phyloP scores from a whole-genome alignment of 1,284 basidiomycete species.

The Mycena sp. region DNA sequence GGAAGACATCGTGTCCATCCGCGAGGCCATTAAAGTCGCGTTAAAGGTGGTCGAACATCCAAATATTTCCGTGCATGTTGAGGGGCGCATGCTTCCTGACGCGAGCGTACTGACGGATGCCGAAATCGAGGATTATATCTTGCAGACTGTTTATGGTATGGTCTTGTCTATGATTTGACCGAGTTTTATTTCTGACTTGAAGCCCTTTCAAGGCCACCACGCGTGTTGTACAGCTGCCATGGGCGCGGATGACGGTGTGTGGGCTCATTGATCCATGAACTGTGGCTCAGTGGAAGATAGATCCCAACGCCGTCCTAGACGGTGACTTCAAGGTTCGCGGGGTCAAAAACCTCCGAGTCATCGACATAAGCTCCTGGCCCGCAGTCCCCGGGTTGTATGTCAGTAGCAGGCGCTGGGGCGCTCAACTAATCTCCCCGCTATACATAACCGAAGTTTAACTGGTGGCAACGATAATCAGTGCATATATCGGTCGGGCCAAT shows the following conservation, averaged over 20 bases:
- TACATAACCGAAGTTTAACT: no score
- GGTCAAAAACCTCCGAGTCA: constrained; percentile 39
- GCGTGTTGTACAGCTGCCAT: constrained; percentile 44
- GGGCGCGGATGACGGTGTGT: constrained; percentile 38
- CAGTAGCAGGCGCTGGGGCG: no score
- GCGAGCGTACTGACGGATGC: constrained; percentile 32
- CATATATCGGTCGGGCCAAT: no score
- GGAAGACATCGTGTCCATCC: constrained; percentile 37
- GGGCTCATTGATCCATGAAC: neutral
- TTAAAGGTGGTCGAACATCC: constrained; percentile 34
- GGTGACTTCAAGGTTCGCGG: constrained; percentile 41
- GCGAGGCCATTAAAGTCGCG: constrained; percentile 37
- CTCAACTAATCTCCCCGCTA: no score
- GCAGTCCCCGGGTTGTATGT: constrained; percentile 44
- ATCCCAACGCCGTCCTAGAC: constrained; percentile 41
- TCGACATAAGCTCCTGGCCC: constrained; percentile 43
- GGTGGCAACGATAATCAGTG: no score
- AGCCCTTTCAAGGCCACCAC: constrained; percentile 38
- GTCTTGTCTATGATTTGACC: no score
- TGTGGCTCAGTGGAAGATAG: constrained; percentile 18
- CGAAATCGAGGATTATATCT: constrained; percentile 35
- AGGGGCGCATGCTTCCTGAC: constrained; percentile 37
- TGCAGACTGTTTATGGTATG: constrained; percentile 36
- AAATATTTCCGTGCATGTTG: constrained; percentile 34
- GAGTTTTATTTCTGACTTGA: constrained; percentile 26